Percentiles rank a stretch among this genome's conserved stretches.
These are phyloP conservation scores for Mortierella polycephala DNA, from an alignment of 371 early-diverging fungal genomes.

Conservation along the genomic window DNA sequence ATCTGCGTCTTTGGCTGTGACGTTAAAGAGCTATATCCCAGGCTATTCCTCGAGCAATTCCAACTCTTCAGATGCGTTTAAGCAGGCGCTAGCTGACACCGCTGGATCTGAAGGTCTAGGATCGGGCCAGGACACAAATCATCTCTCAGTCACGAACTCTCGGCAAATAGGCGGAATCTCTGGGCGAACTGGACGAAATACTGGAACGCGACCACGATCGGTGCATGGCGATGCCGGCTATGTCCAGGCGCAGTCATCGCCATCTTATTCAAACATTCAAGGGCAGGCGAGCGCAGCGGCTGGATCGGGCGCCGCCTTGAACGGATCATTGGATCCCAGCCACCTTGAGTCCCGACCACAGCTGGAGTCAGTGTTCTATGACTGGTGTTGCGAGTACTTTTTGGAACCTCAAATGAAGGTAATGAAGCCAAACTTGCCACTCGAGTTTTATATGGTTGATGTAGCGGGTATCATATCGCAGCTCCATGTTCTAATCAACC, in stretches of 20 bases:
- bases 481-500: not conserved
- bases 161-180: slow-evolving; percentile 13
- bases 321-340: slow-evolving; percentile 11
- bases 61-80: not conserved
- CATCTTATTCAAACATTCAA: slow-evolving; percentile 12
- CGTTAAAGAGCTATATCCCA: slow-evolving; percentile 46
- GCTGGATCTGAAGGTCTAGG: slow-evolving; percentile 4
- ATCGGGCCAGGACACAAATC: not conserved
- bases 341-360: slow-evolving; percentile 52
- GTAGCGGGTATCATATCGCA: too few relatives aligned
- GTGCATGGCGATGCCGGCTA: slow-evolving; percentile 48
- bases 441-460: not conserved
- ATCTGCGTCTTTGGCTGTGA: slow-evolving; percentile 58
- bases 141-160: slow-evolving; percentile 8
- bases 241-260: slow-evolving; percentile 21
- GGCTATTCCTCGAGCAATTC: slow-evolving; percentile 25
- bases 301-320: not conserved
- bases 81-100: not conserved
- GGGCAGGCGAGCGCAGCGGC: slow-evolving; percentile 7
- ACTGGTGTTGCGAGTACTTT: slow-evolving; percentile 90
- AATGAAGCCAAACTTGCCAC: slow-evolving; percentile 15
- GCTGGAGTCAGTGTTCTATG: slow-evolving; percentile 75
- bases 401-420: slow-evolving; percentile 91
- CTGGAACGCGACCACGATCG: slow-evolving; percentile 42
- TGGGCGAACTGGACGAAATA: slow-evolving; percentile 21